A percentile compares a stretch with the other conserved stretches of the same genome.
Evolutionary conservation across 73 alveolate genomes (phyloP).

Genomic region (Diophrys appendiculata): DNA sequence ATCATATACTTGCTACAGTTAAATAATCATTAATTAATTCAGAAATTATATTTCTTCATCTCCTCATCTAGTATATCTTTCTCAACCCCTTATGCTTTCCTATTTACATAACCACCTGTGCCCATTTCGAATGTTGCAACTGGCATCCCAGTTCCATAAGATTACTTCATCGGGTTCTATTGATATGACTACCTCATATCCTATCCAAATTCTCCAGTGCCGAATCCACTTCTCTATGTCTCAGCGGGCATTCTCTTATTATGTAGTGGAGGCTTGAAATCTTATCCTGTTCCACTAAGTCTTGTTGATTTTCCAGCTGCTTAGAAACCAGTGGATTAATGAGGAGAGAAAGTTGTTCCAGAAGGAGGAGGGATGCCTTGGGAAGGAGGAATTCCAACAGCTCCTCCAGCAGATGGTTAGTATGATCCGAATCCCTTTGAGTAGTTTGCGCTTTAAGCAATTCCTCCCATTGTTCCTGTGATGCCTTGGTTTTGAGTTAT

Average conservation of each 20-base stretch:
- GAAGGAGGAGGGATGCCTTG: no score
- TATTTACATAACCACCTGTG: neutral
- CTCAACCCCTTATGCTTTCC: neutral
- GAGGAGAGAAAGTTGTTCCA: no score
- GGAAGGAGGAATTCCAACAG: neutral
- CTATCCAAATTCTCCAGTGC: constrained; percentile 1
- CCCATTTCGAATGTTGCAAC: neutral
- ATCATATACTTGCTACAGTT: no score
- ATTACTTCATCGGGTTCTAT: no score
- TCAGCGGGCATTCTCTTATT: neutral
- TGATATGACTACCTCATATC: neutral
- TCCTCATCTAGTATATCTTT: neutral
- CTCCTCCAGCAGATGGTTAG: neutral
- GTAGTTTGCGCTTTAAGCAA: no score
- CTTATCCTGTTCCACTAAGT: neutral
- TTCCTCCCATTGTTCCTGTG: no score
- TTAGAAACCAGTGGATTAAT: no score
- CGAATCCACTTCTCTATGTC: neutral
- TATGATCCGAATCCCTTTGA: neutral
- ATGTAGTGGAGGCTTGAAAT: no score
- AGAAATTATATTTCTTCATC: neutral
- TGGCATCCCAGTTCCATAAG: neutral
- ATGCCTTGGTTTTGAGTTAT: neutral
- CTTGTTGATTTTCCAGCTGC: neutral
- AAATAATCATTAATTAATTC: neutral